phyloP scores from a whole-genome alignment of 2,329 filamentous ascomycete genomes.

The Aureobasidium sp. region DNA sequence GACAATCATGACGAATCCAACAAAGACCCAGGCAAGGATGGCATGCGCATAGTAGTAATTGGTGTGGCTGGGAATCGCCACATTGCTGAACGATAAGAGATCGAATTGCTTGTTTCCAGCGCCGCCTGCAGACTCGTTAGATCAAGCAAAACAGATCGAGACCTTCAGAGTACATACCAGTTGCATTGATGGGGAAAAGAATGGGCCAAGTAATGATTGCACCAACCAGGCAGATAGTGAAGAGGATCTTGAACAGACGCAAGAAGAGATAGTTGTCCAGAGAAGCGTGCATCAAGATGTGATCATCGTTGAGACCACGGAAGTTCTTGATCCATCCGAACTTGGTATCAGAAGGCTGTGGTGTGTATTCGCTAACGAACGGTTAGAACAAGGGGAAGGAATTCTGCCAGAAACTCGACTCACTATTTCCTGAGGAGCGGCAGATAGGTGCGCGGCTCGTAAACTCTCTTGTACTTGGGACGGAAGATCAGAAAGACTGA shows the following conservation, averaged over 20 bases:
- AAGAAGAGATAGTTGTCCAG: conserved; percentile 43
- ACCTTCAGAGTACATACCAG: conserved; percentile 36
- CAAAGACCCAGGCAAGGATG: conserved; percentile 35
- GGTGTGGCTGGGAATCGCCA: conserved; percentile 35
- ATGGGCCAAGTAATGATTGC: conserved; percentile 38
- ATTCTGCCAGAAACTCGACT: neutral
- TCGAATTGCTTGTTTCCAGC: conserved; percentile 39
- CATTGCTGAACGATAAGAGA: conserved; percentile 31
- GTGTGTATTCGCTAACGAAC: conserved; percentile 33
- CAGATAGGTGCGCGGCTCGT: conserved; percentile 38
- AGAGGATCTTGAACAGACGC: conserved; percentile 38
- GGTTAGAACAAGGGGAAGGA: neutral
- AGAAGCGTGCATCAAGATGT: conserved; percentile 41
- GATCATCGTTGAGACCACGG: conserved; percentile 34
- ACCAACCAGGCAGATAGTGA: conserved; percentile 36
- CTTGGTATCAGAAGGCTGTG: conserved; percentile 27
- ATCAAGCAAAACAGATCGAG: neutral
- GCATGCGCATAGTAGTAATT: conserved; percentile 39
- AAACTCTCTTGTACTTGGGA: conserved; percentile 36
- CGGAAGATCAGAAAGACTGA: conserved; percentile 35
- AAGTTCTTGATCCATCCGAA: conserved; percentile 43
- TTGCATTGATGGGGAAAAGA: conserved; percentile 45
- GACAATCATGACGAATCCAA: conserved; percentile 72
- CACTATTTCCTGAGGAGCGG: conserved; percentile 33
- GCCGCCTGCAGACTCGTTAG: conserved; percentile 37